A percentile compares a stretch with the other conserved stretches of the same genome.
phyloP scores from a whole-genome alignment of 495 filamentous ascomycete species.

The Achaetomiella virescens region DNA sequence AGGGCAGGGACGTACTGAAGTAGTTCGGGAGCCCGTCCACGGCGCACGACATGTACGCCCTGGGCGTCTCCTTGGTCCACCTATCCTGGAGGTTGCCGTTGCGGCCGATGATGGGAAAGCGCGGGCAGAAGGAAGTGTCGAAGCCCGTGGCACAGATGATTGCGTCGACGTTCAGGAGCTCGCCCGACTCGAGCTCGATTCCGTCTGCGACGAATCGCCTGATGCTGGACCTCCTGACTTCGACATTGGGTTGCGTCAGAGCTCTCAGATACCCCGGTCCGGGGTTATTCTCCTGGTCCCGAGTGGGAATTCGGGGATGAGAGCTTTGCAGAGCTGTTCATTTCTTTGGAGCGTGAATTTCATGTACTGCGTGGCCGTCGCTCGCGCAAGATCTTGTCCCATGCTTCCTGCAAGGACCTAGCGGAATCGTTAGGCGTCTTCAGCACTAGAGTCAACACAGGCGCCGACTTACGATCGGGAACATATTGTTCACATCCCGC shows the following conservation, averaged over 20 bases:
- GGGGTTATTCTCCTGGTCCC: constrained; percentile 62
- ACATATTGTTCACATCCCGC: constrained; percentile 39
- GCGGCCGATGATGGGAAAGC: constrained; percentile 54
- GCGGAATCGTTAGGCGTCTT: neutral
- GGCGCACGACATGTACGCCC: constrained; percentile 43
- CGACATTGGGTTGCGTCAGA: constrained; percentile 54
- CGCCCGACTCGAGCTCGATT: constrained; percentile 51
- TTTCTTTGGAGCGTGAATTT: constrained; percentile 38
- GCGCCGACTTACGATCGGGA: constrained; percentile 35
- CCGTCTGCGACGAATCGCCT: constrained; percentile 51
- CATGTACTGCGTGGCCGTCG: constrained; percentile 41
- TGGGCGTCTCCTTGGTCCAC: constrained; percentile 32
- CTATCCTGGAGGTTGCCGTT: constrained; percentile 43
- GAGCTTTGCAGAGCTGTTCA: constrained; percentile 38
- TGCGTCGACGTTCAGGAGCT: constrained; percentile 50
- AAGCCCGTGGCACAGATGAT: constrained; percentile 71
- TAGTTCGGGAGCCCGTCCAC: constrained; percentile 43
- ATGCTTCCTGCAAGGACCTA: constrained; percentile 32
- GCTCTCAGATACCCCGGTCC: constrained; percentile 63
- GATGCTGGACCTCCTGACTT: constrained; percentile 53
- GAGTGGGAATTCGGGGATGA: constrained; percentile 61
- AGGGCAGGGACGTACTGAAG: constrained; percentile 35
- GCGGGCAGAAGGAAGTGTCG: constrained; percentile 53
- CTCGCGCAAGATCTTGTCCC: constrained; percentile 29
- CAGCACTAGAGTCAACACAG: neutral